Evolutionary conservation across 495 filamentous ascomycete species (phyloP).

Genomic region (Paragyromitra xinjiangensis): DNA sequence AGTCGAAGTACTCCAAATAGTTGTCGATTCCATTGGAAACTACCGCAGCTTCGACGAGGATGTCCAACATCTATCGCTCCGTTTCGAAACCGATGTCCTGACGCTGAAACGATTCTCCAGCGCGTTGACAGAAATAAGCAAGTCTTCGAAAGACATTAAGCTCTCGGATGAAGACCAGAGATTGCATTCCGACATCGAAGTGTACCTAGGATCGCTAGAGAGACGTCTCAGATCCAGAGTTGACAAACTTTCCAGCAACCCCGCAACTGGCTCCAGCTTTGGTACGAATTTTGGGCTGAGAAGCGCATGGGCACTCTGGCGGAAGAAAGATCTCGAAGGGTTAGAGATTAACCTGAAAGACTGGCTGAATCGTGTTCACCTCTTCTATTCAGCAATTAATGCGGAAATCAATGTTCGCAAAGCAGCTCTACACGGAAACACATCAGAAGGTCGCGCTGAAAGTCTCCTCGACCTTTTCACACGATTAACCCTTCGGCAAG

Average conservation of each 20-base stretch:
- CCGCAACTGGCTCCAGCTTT: not conserved
- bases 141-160: not conserved
- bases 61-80: conserved; percentile 1
- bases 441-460: not conserved
- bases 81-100: not conserved
- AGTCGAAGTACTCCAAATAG: not conserved
- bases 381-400: conserved; percentile 9
- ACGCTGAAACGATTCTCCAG: not conserved
- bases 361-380: not conserved
- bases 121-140: not conserved
- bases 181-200: conserved; percentile 9
- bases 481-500: not conserved
- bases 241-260: not conserved
- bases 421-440: not conserved
- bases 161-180: conserved; percentile 6
- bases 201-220: not conserved
- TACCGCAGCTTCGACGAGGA: not conserved
- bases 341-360: conserved; percentile 8
- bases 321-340: conserved; percentile 2
- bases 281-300: not conserved
- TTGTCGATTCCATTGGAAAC: conserved; percentile 1
- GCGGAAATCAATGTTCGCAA: not conserved
- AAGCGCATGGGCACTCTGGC: conserved; percentile 12
- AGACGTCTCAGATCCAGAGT: conserved; percentile 2
- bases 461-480: not conserved